These are phyloP conservation scores for Cryptosporidium muris DNA, from an alignment of 169 alveolate genomes.

Conservation along the genomic window DNA sequence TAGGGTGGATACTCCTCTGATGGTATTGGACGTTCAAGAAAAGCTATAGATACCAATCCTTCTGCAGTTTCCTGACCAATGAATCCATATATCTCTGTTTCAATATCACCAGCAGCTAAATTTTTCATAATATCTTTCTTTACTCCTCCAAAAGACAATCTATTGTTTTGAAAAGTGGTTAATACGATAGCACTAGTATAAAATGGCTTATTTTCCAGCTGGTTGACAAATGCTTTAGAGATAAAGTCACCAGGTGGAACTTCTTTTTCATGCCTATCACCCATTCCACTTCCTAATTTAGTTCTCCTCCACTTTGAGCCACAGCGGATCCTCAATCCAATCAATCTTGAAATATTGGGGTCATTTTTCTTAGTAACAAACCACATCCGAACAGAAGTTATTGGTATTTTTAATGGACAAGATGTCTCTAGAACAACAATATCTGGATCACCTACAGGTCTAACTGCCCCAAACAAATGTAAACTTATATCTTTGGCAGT, in stretches of 20 bases:
- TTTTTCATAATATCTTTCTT: slow-evolving; percentile 48
- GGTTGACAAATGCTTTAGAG: slow-evolving; percentile 43
- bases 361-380: slow-evolving; percentile 42
- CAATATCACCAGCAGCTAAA: slow-evolving; percentile 57
- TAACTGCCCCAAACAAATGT: slow-evolving; percentile 54
- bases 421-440: slow-evolving; percentile 55
- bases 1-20: slow-evolving; percentile 30
- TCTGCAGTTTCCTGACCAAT: slow-evolving; percentile 70
- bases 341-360: slow-evolving; percentile 14
- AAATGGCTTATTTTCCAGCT: slow-evolving; percentile 55
- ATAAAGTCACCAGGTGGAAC: slow-evolving; percentile 53
- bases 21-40: slow-evolving; percentile 29
- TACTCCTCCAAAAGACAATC: slow-evolving; percentile 58
- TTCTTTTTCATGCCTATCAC: slow-evolving; percentile 61
- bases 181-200: slow-evolving; percentile 41
- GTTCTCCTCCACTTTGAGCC: slow-evolving; percentile 57
- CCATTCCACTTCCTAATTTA: slow-evolving; percentile 64
- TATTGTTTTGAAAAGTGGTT: slow-evolving; percentile 25
- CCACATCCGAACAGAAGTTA: slow-evolving; percentile 67
- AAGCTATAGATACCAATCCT: slow-evolving; percentile 63
- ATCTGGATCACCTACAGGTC: slow-evolving; percentile 58
- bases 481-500: slow-evolving; percentile 67
- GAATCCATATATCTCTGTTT: slow-evolving; percentile 56
- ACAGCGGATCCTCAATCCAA: slow-evolving; percentile 59
- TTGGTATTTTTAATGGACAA: slow-evolving; percentile 47